These are phyloP conservation scores for Thielaviopsis musarum DNA, from an alignment of 2,329 filamentous ascomycete genomes.

Conservation along the genomic window DNA sequence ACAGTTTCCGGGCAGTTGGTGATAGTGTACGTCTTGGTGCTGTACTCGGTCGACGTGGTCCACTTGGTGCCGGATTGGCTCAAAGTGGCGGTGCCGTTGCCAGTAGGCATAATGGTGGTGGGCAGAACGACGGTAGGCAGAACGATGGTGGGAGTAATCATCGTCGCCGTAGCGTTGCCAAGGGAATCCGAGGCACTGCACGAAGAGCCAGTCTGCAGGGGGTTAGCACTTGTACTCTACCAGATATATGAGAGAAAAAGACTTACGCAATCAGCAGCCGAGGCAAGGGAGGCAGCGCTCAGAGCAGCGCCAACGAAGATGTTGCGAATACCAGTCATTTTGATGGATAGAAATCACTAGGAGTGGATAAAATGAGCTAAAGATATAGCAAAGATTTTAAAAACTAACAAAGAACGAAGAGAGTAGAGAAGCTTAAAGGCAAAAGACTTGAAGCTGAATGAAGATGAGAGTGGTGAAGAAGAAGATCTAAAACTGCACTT, in stretches of 20 bases:
- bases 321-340: slow-evolving; percentile 8
- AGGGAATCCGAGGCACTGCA: neutral
- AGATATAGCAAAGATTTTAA: neutral
- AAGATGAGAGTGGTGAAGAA: too few species aligned
- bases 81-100: too few species aligned
- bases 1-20: slow-evolving; percentile 42
- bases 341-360: neutral
- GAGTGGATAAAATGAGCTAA: neutral
- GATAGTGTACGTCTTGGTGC: slow-evolving; percentile 42
- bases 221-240: neutral
- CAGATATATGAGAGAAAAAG: neutral
- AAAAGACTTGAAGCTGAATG: too few species aligned
- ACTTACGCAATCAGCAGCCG: slow-evolving; percentile 7
- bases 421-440: too few species aligned
- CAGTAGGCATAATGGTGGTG: too few species aligned
- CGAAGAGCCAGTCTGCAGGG: neutral
- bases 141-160: neutral
- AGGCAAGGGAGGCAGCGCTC: neutral
- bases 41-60: slow-evolving; percentile 34
- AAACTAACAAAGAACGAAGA: neutral
- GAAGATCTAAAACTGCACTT: too few species aligned
- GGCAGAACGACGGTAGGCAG: neutral
- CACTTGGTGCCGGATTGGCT: slow-evolving; percentile 20
- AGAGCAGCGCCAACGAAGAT: slow-evolving; percentile 4
- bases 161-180: neutral